Evolutionary conservation across 768 basidiomycete genomes (phyloP).

Genomic region (Lanmaoa pseudosensibilis): DNA sequence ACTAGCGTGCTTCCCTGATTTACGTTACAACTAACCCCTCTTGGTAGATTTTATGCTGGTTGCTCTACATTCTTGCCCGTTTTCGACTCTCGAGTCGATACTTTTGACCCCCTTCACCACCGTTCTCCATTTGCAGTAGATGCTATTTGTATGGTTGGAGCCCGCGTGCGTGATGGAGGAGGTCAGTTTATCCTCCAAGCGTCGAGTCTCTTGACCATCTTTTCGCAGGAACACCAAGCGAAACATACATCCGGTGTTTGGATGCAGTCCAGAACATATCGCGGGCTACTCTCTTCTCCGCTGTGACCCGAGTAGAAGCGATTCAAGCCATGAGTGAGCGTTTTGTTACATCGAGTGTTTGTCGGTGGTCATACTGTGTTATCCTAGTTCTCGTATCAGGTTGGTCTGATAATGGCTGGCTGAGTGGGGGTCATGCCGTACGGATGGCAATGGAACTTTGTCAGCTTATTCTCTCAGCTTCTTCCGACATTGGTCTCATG

Average conservation of each 20-base stretch:
- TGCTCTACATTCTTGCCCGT: constrained; percentile 90
- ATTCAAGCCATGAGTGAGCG: constrained; percentile 89
- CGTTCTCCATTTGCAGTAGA: constrained; percentile 93
- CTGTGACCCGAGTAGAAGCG: constrained; percentile 81
- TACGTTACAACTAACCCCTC: constrained; percentile 13
- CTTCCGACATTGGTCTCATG: constrained; percentile 7
- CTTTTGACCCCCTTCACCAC: constrained; percentile 80
- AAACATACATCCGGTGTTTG: constrained; percentile 67
- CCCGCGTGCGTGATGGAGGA: constrained; percentile 87
- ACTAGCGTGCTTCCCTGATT: background rate
- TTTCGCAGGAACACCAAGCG: constrained; percentile 65
- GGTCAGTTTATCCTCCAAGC: constrained; percentile 44
- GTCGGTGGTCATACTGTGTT: background rate
- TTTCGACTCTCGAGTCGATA: constrained; percentile 81
- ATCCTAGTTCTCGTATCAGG: constrained; percentile 80
- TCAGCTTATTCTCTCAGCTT: constrained; percentile 36
- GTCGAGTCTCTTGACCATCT: constrained; percentile 8
- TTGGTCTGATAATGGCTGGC: constrained; percentile 96
- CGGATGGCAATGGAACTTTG: constrained; percentile 95
- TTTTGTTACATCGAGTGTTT: background rate
- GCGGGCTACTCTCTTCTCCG: constrained; percentile 82
- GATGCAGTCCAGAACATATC: constrained; percentile 87
- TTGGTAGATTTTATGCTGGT: constrained; percentile 80
- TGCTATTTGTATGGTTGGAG: constrained; percentile 91
- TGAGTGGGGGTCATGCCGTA: constrained; percentile 94